These are phyloP conservation scores for Conidiobolus incongruus DNA, from an alignment of 371 early-diverging fungal genomes.

Conservation along the genomic window DNA sequence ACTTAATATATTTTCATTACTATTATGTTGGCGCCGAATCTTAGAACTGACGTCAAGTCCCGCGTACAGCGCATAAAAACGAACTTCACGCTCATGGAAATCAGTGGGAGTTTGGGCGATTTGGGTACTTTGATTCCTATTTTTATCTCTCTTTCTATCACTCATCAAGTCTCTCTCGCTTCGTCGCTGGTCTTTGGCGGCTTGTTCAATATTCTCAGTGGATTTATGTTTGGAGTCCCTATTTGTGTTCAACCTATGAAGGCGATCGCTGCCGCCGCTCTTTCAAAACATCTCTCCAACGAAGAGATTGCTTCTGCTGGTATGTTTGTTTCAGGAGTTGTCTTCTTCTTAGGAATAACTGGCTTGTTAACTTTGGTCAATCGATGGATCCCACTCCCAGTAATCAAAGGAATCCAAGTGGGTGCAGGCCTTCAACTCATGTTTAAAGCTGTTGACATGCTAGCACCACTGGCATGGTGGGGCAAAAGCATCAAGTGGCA, in stretches of 20 bases:
- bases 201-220: slow-evolving; percentile 64
- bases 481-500: slow-evolving; percentile 26
- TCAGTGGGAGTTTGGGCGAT: slow-evolving; percentile 59
- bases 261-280: slow-evolving; percentile 65
- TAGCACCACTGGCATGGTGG: slow-evolving; percentile 15
- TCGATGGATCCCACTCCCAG: slow-evolving; percentile 41
- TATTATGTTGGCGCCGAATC: no score
- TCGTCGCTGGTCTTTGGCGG: slow-evolving; percentile 73
- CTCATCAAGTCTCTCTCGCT: slow-evolving; percentile 51
- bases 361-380: slow-evolving; percentile 44
- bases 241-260: slow-evolving; percentile 76
- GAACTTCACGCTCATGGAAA: slow-evolving; percentile 10
- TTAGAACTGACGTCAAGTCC: no score
- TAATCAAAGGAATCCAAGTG: slow-evolving; percentile 74
- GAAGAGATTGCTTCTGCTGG: slow-evolving; percentile 61
- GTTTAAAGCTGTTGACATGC: slow-evolving; percentile 39
- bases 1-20: no score
- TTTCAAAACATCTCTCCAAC: slow-evolving; percentile 36
- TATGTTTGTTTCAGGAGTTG: slow-evolving; percentile 33
- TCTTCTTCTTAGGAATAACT: slow-evolving; percentile 44
- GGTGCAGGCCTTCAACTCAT: slow-evolving; percentile 60
- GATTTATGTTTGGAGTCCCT: slow-evolving; percentile 53
- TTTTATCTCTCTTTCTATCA: slow-evolving; percentile 49
- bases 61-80: no score
- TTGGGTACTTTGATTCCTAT: slow-evolving; percentile 74